These are phyloP conservation scores for Cladosporium velox DNA, from an alignment of 2,329 filamentous ascomycete species.

Conservation along the genomic window DNA sequence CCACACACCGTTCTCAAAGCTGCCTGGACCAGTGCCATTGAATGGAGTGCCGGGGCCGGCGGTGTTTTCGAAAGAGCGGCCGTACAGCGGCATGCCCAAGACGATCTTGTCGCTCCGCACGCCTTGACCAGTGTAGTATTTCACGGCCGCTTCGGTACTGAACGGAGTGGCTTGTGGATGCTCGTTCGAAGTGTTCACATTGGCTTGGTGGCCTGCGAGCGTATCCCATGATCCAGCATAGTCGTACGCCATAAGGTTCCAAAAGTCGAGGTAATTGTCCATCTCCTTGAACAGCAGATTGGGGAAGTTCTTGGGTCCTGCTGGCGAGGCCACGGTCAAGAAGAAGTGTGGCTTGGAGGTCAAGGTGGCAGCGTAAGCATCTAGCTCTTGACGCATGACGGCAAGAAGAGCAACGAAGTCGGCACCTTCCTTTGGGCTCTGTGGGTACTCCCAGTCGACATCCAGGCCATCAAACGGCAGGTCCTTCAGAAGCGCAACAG, in stretches of 20 bases:
- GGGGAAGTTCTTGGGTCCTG: conserved; percentile 44
- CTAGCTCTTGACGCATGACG: conserved; percentile 40
- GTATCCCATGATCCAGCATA: conserved; percentile 75
- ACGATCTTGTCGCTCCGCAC: conserved; percentile 72
- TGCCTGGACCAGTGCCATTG: conserved; percentile 71
- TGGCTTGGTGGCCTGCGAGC: conserved; percentile 72
- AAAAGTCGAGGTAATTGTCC: conserved; percentile 45
- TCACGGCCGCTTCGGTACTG: conserved; percentile 68
- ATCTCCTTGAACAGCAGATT: conserved; percentile 43
- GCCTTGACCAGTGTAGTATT: conserved; percentile 62
- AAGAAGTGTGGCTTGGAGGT: conserved; percentile 41
- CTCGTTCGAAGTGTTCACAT: conserved; percentile 62
- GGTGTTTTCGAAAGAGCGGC: conserved; percentile 77
- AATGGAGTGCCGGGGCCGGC: conserved; percentile 70
- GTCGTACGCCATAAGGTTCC: conserved; percentile 53
- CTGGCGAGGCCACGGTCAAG: conserved; percentile 46
- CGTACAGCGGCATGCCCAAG: conserved; percentile 88
- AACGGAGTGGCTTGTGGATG: conserved; percentile 72
- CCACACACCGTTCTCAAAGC: conserved; percentile 79
- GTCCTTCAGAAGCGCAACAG: conserved; percentile 74
- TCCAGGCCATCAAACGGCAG: conserved; percentile 67
- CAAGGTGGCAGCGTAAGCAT: conserved; percentile 41
- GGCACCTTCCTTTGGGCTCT: conserved; percentile 40
- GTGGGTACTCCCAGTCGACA: conserved; percentile 52
- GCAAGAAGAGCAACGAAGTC: conserved; percentile 42